phyloP scores from a whole-genome alignment of 1,284 basidiomycete genomes.

The Rugosomyces carneus region DNA sequence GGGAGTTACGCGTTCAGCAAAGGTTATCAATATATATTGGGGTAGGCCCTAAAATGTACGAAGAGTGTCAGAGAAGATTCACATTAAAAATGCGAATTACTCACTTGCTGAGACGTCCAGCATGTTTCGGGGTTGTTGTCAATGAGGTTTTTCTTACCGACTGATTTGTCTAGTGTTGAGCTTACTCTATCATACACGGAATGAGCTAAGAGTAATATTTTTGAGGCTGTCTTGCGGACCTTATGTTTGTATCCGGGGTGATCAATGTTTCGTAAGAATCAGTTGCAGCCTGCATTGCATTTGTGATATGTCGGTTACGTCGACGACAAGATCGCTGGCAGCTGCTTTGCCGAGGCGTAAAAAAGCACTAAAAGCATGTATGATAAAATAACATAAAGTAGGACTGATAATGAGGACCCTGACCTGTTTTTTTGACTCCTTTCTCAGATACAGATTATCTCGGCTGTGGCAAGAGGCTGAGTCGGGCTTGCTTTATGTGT shows the following conservation, averaged over 20 bases:
- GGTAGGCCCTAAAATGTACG: conserved; percentile 51
- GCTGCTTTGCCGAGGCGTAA: background rate
- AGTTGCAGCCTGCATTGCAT: background rate
- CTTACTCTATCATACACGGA: conserved; percentile 51
- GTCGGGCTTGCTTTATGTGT: background rate
- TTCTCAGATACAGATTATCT: background rate
- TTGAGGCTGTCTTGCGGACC: conserved; percentile 31
- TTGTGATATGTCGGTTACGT: background rate
- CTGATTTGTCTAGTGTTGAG: conserved; percentile 75
- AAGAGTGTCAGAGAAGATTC: background rate
- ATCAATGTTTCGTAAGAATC: conserved; percentile 26
- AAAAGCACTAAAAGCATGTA: background rate
- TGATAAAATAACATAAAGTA: background rate
- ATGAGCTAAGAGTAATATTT: conserved; percentile 9
- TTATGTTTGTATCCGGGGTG: conserved; percentile 44
- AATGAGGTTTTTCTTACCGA: conserved; percentile 63
- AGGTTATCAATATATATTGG: conserved; percentile 64
- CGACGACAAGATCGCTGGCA: background rate
- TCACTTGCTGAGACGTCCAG: conserved; percentile 77
- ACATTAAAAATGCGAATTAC: background rate
- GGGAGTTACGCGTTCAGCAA: conserved; percentile 47
- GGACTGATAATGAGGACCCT: background rate
- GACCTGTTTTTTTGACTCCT: background rate
- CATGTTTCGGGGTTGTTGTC: conserved; percentile 74
- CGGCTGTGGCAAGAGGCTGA: background rate